These are phyloP conservation scores for Carnegiea gigantea DNA, from an alignment of 179 eudicot genomes.

Conservation along the genomic window DNA sequence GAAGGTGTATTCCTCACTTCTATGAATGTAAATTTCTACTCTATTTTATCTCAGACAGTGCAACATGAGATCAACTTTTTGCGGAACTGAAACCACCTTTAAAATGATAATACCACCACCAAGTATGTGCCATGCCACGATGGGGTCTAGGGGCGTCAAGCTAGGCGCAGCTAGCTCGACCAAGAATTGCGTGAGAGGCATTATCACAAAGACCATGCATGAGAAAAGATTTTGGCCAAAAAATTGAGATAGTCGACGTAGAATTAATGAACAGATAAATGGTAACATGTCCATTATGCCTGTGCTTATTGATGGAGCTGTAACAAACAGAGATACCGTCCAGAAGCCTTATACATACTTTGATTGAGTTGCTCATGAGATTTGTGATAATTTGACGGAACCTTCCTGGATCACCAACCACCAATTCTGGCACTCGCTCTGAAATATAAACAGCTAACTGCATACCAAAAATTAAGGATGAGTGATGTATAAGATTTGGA, in stretches of 20 bases:
- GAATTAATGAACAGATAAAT: no score
- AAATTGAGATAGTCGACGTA: neutral
- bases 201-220: neutral
- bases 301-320: neutral
- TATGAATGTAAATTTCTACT: neutral
- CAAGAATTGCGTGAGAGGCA: neutral
- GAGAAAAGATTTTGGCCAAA: neutral
- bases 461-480: conserved; percentile 13
- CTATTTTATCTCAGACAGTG: neutral
- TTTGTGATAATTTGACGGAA: conserved; percentile 84
- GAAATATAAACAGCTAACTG: conserved; percentile 78
- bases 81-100: neutral
- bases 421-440: conserved; percentile 54
- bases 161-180: neutral
- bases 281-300: neutral
- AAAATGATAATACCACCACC: neutral
- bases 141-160: neutral
- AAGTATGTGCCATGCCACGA: neutral
- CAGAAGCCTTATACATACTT: conserved; percentile 50
- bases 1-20: neutral
- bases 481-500: neutral
- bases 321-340: neutral
- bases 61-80: neutral
- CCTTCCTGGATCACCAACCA: conserved; percentile 81
- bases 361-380: conserved; percentile 79